Percentiles rank a stretch among this genome's conserved stretches.
Conservation (phyloP, 345 rosid species). For the Eucalyptus guilfoylei region DNA sequence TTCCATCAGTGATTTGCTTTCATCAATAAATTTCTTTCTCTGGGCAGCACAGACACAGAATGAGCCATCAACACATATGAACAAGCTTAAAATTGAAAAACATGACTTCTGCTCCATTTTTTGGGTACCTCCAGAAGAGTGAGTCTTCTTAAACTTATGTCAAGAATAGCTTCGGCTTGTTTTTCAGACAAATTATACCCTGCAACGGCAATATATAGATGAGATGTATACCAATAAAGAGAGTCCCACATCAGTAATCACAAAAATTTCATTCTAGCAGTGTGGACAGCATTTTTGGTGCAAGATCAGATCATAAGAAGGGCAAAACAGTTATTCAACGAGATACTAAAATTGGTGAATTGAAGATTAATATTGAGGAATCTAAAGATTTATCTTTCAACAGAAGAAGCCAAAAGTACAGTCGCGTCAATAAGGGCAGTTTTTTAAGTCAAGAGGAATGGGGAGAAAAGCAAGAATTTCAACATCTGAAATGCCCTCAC, state of each 20-base stretch:
- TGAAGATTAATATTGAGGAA: background rate
- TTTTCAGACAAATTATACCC: conserved; percentile 71
- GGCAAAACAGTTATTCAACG: background rate
- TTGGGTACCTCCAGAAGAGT: conserved; percentile 68
- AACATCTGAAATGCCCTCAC: background rate
- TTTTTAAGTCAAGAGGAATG: background rate
- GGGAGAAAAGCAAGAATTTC: background rate
- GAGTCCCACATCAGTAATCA: background rate
- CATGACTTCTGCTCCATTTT: background rate
- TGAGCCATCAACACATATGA: background rate
- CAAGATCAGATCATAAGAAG: background rate
- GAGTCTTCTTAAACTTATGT: conserved; percentile 72
- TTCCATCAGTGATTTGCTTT: conserved; percentile 51
- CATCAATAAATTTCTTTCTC: conserved; percentile 71
- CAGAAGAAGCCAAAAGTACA: background rate
- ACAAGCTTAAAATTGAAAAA: background rate
- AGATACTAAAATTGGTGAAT: background rate
- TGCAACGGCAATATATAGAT: conserved; percentile 5
- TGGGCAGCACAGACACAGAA: conserved; percentile 11
- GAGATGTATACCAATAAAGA: background rate
- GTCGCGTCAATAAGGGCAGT: background rate
- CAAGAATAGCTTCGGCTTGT: conserved; percentile 88
- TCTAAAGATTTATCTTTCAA: background rate
- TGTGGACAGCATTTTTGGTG: background rate
- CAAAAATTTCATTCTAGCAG: background rate